Percentiles rank a stretch among this genome's conserved stretches.
Evolutionary conservation across 2,329 filamentous ascomycete species (phyloP).

Genomic region (Penicillium sp.): DNA sequence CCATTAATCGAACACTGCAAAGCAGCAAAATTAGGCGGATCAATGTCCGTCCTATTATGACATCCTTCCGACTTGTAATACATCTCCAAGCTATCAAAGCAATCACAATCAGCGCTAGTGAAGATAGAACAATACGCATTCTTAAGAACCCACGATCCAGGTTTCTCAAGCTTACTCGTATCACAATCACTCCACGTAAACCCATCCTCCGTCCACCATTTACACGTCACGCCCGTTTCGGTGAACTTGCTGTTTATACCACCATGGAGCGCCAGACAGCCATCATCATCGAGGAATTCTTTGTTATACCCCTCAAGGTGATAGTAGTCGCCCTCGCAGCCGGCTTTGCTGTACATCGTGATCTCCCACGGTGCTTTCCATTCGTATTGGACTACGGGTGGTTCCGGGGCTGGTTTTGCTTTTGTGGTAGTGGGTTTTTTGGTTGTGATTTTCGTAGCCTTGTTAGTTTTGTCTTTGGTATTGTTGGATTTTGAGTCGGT

Average conservation of each 20-base stretch:
- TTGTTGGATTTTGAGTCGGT: background rate
- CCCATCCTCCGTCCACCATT: constrained; percentile 2
- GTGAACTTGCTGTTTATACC: background rate
- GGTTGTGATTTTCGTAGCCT: background rate
- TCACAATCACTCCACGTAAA: constrained; percentile 9
- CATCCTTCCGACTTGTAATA: background rate
- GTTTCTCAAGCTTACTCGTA: background rate
- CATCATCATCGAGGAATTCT: background rate
- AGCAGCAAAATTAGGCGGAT: background rate
- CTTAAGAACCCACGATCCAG: constrained; percentile 9
- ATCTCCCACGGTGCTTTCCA: background rate
- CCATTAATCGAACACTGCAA: background rate
- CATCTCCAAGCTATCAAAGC: background rate
- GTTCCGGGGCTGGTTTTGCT: background rate
- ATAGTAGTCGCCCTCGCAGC: constrained; percentile 3
- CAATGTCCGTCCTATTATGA: background rate
- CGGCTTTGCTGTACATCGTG: background rate
- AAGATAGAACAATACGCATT: constrained; percentile 5
- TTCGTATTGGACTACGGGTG: background rate
- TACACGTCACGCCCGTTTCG: constrained; percentile 1
- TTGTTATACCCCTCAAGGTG: background rate
- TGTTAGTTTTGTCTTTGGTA: background rate
- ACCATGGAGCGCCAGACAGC: constrained; percentile 4
- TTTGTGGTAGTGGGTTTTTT: background rate
- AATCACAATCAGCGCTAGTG: background rate